Base-by-base conservation (phyloP, 2,329 filamentous ascomycete genomes). In the Scopulariopsis brevicaulis region DNA sequence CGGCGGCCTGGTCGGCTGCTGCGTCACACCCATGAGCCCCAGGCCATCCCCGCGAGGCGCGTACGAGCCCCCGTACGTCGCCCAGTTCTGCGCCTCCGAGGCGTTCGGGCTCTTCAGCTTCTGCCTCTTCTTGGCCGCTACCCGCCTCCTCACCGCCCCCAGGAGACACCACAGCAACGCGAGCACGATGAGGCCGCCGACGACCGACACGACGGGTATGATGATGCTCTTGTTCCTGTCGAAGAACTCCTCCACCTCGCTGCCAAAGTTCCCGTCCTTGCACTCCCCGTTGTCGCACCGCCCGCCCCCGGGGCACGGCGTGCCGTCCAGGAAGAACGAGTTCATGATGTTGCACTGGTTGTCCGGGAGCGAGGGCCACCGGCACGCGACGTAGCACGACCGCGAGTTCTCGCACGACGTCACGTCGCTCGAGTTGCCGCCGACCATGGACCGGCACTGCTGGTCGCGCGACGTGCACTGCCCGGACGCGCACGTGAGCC, bases 281-380 rank as follows among this genome's bases (percentile, higher is more conserved):
- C 94, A 99, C 64, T 78, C 74, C 51, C 94, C 94, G 65, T 92
- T 93, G 56, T 70, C 68, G 71, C 94, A 99, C 59, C 76, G 78
- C 7, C 94, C 94, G 58, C 90, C 89, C 20, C 87, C 88, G 56
- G 84, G 80, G 68, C 94, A 99, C 1, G 81, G 75, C 1, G 94
- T 97, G 20, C 94, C 94, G 68, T 99, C 94, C 34, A 97, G 77
- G 73, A 96, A 97, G 72, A 95, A 94, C 69, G 96, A 91, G 68
- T 89, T 86, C 73, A 95, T 82, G 24, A 81, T 80, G 60, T 87
- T 85, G 71, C 90, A 96, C 8, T 80, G 77, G 59, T 82, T 81
- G 6, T 74, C 62, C 8, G 82, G 82, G 59, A 92, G 85, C 59
- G 83, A 76, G 4, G 89, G 84, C 25, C 86, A 87, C 2, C 80